Conservation (phyloP, 139 green algal genomes). For the Prasinococcaceae sp. region DNA sequence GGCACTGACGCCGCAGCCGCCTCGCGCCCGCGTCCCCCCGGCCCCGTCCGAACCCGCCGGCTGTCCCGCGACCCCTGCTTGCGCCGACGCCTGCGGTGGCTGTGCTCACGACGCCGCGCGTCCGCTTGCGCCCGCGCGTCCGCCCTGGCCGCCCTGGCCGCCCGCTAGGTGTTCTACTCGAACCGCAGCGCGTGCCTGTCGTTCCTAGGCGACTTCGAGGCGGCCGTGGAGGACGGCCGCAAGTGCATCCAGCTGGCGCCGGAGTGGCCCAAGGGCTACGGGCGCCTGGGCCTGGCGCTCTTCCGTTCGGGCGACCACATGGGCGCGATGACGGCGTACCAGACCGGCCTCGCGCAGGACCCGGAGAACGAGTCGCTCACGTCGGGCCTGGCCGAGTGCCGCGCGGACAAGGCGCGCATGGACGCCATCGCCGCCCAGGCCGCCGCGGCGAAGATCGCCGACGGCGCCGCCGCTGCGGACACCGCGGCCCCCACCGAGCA, state of each 20-base stretch:
- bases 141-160: too few relatives aligned
- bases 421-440: too few relatives aligned
- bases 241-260: neutral
- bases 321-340: constrained; percentile 1
- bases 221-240: neutral
- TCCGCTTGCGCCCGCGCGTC: too few relatives aligned
- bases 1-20: too few relatives aligned
- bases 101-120: too few relatives aligned
- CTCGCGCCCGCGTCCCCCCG: too few relatives aligned
- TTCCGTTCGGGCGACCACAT: neutral
- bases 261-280: neutral
- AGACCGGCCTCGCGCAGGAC: constrained; percentile 5
- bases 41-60: too few relatives aligned
- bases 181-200: too few relatives aligned
- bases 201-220: too few relatives aligned
- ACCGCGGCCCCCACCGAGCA: neutral
- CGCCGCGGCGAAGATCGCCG: constrained; percentile 1
- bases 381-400: neutral
- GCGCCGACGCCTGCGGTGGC: too few relatives aligned
- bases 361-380: constrained; percentile 1
- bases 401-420: constrained; percentile 1
- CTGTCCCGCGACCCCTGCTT: too few relatives aligned
- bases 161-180: too few relatives aligned
- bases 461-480: neutral
- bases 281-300: neutral